These are phyloP conservation scores for Botryotinia globosa DNA, from an alignment of 2,329 filamentous ascomycete genomes.

Conservation along the genomic window DNA sequence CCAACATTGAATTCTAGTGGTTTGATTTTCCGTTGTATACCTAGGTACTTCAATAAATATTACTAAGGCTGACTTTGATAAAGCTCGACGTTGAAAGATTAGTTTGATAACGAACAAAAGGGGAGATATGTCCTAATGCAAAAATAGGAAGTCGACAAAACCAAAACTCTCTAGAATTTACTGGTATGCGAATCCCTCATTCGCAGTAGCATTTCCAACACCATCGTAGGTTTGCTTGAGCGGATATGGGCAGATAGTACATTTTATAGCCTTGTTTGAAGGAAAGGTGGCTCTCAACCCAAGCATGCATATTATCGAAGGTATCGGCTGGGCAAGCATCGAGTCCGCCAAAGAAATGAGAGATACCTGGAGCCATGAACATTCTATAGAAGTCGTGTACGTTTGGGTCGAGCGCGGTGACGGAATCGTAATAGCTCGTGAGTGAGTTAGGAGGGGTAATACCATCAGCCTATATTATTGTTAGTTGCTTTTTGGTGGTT, in stretches of 20 bases:
- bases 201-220: neutral
- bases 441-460: conserved; percentile 41
- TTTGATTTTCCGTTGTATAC: too few species aligned
- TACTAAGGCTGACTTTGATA: neutral
- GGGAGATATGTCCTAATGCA: neutral
- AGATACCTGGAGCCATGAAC: neutral
- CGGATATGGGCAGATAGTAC: neutral
- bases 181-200: neutral
- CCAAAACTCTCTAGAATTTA: neutral
- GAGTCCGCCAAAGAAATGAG: neutral
- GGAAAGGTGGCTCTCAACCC: neutral
- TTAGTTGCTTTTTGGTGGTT: too few species aligned
- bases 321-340: neutral
- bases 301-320: neutral
- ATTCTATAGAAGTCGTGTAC: conserved; percentile 9
- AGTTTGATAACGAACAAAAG: neutral
- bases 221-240: neutral
- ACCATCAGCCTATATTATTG: conserved; percentile 20
- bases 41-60: too few species aligned
- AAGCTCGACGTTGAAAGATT: accelerated
- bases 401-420: neutral
- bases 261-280: neutral
- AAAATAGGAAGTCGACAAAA: neutral
- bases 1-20: accelerated
- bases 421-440: conserved; percentile 34